Conservation (phyloP, 2,329 filamentous ascomycete species). For the Didymella segeticola region DNA sequence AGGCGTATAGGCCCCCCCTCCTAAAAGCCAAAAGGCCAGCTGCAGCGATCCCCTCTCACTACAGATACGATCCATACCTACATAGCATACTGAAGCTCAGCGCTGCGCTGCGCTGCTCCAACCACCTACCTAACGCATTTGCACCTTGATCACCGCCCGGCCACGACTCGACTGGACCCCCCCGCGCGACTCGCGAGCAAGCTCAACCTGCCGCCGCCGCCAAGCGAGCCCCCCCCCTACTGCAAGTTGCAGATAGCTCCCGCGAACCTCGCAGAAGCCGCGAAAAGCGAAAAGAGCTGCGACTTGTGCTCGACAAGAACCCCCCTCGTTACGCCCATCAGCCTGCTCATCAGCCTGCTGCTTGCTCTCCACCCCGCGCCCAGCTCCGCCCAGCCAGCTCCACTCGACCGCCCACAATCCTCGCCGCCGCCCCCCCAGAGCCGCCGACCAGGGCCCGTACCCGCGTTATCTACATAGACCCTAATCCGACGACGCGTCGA, state of each 20-base stretch:
- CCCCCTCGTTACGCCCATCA: neutral
- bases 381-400: conserved; percentile 13
- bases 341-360: conserved; percentile 13
- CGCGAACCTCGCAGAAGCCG: conserved; percentile 26
- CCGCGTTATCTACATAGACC: conserved; percentile 26
- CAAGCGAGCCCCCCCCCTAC: conserved; percentile 45
- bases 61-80: conserved; percentile 4
- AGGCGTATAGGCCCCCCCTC: conserved; percentile 5
- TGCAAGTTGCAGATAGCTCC: conserved; percentile 39
- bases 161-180: conserved; percentile 23
- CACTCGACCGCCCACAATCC: conserved; percentile 12
- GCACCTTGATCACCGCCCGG: conserved; percentile 5
- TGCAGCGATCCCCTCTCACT: too few species aligned
- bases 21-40: too few species aligned
- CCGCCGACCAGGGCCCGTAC: conserved; percentile 30
- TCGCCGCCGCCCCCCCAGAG: conserved; percentile 29
- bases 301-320: conserved; percentile 1
- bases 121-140: too few species aligned
- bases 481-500: conserved; percentile 33
- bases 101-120: too few species aligned
- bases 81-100: too few species aligned
- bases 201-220: conserved; percentile 30
- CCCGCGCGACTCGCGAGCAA: conserved; percentile 27
- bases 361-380: conserved; percentile 10
- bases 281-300: conserved; percentile 14